Evolutionary conservation across 1,284 basidiomycete genomes (phyloP).

Genomic region (Rhizopogon parksii): DNA sequence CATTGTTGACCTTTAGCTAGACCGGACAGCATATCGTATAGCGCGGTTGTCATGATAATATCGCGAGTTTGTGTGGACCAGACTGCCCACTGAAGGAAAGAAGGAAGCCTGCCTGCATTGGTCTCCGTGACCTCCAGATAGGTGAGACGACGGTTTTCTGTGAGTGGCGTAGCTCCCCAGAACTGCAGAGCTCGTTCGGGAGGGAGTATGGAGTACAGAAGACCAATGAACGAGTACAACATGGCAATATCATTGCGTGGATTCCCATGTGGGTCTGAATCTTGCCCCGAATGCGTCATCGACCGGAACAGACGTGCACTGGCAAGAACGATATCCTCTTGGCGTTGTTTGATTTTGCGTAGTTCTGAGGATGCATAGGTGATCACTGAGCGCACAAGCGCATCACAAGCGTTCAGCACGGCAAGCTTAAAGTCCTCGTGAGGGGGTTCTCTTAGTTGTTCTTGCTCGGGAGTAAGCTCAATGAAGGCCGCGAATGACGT

Average conservation of each 20-base stretch:
- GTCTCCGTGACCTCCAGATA: constrained; percentile 55
- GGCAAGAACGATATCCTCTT: constrained; percentile 77
- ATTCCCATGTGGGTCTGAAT: constrained; percentile 29
- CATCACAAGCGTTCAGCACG: constrained; percentile 65
- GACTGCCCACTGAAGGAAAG: constrained; percentile 83
- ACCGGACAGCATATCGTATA: constrained; percentile 87
- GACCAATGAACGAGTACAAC: constrained; percentile 77
- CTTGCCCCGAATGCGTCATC: constrained; percentile 32
- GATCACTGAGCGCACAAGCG: constrained; percentile 67
- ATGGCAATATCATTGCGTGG: constrained; percentile 80
- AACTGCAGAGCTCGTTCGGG: constrained; percentile 75
- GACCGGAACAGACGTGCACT: constrained; percentile 49
- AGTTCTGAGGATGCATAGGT: constrained; percentile 79
- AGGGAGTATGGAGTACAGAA: constrained; percentile 70
- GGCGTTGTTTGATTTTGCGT: constrained; percentile 85
- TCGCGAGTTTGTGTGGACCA: constrained; percentile 77
- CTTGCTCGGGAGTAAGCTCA: constrained; percentile 38
- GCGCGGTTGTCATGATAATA: constrained; percentile 63
- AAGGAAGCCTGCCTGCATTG: constrained; percentile 59
- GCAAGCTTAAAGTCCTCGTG: constrained; percentile 59
- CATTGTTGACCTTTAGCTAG: constrained; percentile 79
- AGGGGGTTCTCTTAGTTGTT: constrained; percentile 53
- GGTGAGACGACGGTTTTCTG: constrained; percentile 32
- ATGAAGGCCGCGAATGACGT: constrained; percentile 41
- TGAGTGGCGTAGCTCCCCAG: constrained; percentile 65